Evolutionary conservation across 345 rosid genomes (phyloP).

Genomic region (Pistacia atlantica): DNA sequence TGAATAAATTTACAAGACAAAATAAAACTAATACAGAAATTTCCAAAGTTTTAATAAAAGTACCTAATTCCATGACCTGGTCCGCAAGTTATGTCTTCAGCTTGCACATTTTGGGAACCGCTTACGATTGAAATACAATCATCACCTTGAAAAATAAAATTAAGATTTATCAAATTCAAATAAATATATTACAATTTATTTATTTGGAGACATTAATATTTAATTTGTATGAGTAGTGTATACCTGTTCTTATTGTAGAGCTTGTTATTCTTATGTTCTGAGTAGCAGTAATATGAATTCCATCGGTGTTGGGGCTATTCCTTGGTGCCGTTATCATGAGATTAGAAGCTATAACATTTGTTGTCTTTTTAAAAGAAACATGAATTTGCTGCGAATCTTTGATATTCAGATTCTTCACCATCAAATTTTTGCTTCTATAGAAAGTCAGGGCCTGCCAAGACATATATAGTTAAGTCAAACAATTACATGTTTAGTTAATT

Average conservation of each 20-base stretch:
- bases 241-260: slow-evolving; percentile 70
- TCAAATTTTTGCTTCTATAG: slow-evolving; percentile 49
- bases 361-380: slow-evolving; percentile 54
- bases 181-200: too few species aligned
- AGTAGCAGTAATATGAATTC: slow-evolving; percentile 72
- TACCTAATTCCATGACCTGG: slow-evolving; percentile 85
- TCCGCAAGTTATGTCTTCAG: slow-evolving; percentile 54
- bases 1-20: neutral
- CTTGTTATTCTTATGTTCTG: slow-evolving; percentile 58
- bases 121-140: slow-evolving; percentile 74
- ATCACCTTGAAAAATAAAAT: slow-evolving; percentile 51
- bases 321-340: slow-evolving; percentile 56
- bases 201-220: too few species aligned
- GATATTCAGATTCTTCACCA: slow-evolving; percentile 50
- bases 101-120: slow-evolving; percentile 57
- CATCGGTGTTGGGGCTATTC: slow-evolving; percentile 86
- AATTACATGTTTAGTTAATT: neutral
- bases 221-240: too few species aligned
- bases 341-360: slow-evolving; percentile 47
- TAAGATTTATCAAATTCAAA: too few species aligned
- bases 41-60: neutral
- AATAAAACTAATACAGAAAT: neutral
- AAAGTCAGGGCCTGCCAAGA: slow-evolving; percentile 70
- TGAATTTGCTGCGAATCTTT: slow-evolving; percentile 78
- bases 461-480: neutral